A percentile compares a stretch with the other conserved stretches of the same genome.
Evolutionary conservation across 2,329 filamentous ascomycete species (phyloP).

Genomic region (Podosphaera aphanis): DNA sequence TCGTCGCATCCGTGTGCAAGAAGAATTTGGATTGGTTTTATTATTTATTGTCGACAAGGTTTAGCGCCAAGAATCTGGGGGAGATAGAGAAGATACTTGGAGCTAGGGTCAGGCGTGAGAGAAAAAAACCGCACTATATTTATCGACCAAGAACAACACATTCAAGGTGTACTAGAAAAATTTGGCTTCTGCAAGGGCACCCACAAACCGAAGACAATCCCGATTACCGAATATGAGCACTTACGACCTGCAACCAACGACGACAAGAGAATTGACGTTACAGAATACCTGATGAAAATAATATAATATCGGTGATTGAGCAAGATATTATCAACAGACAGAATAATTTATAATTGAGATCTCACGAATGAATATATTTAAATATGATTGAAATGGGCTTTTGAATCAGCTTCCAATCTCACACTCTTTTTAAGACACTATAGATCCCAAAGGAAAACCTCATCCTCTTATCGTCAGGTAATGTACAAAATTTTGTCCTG

Average conservation of each 20-base stretch:
- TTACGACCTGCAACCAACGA: not conserved
- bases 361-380: too few species aligned
- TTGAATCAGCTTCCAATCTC: too few species aligned
- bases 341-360: too few species aligned
- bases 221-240: not conserved
- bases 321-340: not conserved
- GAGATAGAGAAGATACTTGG: slow-evolving; percentile 1
- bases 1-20: not conserved
- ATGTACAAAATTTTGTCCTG: too few species aligned
- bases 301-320: too few species aligned
- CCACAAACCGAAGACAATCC: not conserved
- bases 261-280: slow-evolving; percentile 1
- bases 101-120: slow-evolving; percentile 1
- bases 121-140: not conserved
- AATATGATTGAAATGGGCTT: too few species aligned
- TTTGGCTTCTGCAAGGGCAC: not conserved
- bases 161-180: not conserved
- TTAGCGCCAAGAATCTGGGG: not conserved
- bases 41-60: not conserved
- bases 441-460: too few species aligned
- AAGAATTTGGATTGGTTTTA: not conserved
- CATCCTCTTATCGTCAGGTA: too few species aligned
- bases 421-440: too few species aligned
- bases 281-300: too few species aligned
- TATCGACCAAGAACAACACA: slow-evolving; percentile 2